Conservation (phyloP, 2,329 filamentous ascomycete species). For the Hypoxylon sp. region DNA sequence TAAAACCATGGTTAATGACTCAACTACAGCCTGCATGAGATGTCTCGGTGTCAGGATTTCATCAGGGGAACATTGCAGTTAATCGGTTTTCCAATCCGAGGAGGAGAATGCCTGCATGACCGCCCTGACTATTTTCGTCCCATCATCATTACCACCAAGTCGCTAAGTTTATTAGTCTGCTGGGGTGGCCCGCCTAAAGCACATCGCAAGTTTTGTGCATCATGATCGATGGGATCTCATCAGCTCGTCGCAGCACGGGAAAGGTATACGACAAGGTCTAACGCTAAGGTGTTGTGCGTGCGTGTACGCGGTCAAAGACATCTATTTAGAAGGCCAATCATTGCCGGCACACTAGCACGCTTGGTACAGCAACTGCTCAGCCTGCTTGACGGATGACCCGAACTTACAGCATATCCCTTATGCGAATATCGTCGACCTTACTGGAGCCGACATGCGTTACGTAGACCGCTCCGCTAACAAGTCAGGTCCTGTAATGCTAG, state of each 20-base stretch:
- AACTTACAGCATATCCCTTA: conserved; percentile 25
- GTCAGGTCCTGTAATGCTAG: conserved; percentile 12
- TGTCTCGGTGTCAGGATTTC: conserved; percentile 45
- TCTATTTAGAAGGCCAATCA: conserved; percentile 32
- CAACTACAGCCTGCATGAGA: conserved; percentile 42
- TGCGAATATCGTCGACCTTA: conserved; percentile 25
- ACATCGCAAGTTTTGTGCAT: conserved; percentile 34
- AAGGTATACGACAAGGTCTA: conserved; percentile 13
- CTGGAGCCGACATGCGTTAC: conserved; percentile 28
- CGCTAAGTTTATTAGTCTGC: conserved; percentile 12
- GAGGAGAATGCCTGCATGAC: conserved; percentile 34
- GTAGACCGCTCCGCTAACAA: conserved; percentile 30
- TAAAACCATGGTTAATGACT: conserved; percentile 36
- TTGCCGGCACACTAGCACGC: conserved; percentile 6
- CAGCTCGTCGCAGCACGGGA: conserved; percentile 26
- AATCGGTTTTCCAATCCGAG: conserved; percentile 33
- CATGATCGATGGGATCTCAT: conserved; percentile 39
- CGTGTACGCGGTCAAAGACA: conserved; percentile 28
- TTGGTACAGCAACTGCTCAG: conserved; percentile 24
- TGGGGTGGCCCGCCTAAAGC: conserved; percentile 24
- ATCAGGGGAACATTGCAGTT: conserved; percentile 38
- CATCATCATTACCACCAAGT: conserved; percentile 15
- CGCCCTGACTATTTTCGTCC: conserved; percentile 29
- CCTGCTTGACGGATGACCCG: conserved; percentile 28
- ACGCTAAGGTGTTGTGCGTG: conserved; percentile 32